A percentile compares a stretch with the other conserved stretches of the same genome.
Conservation (phyloP, 805 yeast species). For the Kuraishia hungarica region DNA sequence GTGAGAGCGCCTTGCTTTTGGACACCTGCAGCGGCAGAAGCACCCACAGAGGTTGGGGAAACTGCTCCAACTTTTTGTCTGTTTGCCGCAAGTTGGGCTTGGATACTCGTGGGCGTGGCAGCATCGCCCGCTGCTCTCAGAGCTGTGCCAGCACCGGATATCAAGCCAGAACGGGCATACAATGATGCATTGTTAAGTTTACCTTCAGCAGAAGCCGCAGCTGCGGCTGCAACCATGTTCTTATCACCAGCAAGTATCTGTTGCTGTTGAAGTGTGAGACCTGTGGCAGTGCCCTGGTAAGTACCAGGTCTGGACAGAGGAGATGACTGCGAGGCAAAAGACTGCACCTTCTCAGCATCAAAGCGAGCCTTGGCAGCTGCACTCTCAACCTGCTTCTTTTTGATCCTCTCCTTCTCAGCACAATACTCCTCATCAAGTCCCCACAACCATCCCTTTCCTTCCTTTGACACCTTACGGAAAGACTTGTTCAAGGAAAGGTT, state of each 20-base stretch:
- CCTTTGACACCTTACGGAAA: conserved; percentile 72
- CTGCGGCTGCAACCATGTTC: background rate
- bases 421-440: conserved; percentile 81
- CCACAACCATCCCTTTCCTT: conserved; percentile 95
- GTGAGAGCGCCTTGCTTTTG: conserved; percentile 26
- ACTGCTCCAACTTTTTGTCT: conserved; percentile 10
- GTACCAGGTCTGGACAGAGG: background rate
- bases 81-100: conserved; percentile 40
- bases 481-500: conserved; percentile 81
- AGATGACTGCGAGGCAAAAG: background rate
- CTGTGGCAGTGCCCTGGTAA: background rate
- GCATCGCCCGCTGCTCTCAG: background rate
- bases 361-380: conserved; percentile 54
- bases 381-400: conserved; percentile 57
- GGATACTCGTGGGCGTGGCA: conserved; percentile 17
- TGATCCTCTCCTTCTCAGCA: conserved; percentile 65
- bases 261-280: conserved; percentile 8
- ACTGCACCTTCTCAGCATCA: conserved; percentile 31
- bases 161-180: background rate
- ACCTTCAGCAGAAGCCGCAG: conserved; percentile 4
- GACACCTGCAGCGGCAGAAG: conserved; percentile 5
- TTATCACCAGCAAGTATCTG: conserved; percentile 22
- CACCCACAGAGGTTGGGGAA: conserved; percentile 12
- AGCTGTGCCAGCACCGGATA: background rate
- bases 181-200: conserved; percentile 4